A percentile compares a stretch with the other conserved stretches of the same genome.
phyloP scores from a whole-genome alignment of 331 rosid genomes.

The Quercus tomentella region DNA sequence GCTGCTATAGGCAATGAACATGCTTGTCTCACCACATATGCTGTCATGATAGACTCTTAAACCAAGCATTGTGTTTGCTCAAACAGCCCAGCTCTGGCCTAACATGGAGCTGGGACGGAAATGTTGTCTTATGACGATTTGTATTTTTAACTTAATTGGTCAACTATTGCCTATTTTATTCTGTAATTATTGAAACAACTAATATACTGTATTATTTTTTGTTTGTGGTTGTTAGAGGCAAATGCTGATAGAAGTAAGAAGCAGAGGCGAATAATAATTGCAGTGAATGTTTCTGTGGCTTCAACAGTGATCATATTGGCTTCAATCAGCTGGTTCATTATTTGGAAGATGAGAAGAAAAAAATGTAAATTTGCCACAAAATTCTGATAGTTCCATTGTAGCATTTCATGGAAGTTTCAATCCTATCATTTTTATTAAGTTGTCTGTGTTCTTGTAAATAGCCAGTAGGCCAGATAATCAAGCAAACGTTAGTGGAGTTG shows the following conservation, averaged over 20 bases:
- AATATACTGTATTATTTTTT: not conserved
- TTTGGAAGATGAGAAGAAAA: constrained; percentile 28
- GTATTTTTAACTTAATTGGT: not conserved
- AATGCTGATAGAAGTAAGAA: constrained; percentile 12
- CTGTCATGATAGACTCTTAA: not conserved
- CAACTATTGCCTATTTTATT: too few species aligned
- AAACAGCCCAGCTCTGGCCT: not conserved
- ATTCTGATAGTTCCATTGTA: not conserved
- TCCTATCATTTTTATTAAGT: not conserved
- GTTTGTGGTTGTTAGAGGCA: constrained; percentile 22
- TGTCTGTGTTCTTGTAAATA: constrained; percentile 3
- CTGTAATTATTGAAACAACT: not conserved
- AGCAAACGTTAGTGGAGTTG: constrained; percentile 10
- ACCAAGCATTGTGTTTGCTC: not conserved
- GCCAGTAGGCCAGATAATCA: constrained; percentile 2
- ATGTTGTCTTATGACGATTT: not conserved
- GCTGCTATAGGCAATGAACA: not conserved
- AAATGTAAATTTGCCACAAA: constrained; percentile 20
- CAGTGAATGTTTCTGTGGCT: constrained; percentile 21
- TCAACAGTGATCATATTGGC: constrained; percentile 19
- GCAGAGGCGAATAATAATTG: constrained; percentile 17
- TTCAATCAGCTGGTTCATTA: constrained; percentile 19
- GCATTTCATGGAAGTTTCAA: not conserved
- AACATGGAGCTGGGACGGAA: not conserved
- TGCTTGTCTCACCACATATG: not conserved